Evolutionary conservation across 1,139 yeast genomes (phyloP).

Genomic region (Blastobotrys ciferrii): DNA sequence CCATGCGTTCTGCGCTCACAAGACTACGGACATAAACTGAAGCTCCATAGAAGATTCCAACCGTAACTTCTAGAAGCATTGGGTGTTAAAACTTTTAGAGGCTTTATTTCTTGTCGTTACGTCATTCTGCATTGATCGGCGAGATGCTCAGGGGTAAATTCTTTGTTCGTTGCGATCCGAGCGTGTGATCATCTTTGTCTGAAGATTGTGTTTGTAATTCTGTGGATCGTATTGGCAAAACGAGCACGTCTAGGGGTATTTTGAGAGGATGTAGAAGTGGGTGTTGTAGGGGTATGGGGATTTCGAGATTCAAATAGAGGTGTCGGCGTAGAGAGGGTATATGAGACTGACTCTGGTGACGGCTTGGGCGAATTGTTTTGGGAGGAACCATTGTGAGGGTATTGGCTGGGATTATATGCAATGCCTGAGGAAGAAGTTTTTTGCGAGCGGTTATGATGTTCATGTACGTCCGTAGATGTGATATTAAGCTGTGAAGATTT

Average conservation of each 20-base stretch:
- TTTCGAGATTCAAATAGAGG: slow-evolving; percentile 11
- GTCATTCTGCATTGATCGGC: background rate
- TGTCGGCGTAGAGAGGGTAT: slow-evolving; percentile 12
- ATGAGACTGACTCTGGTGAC: background rate
- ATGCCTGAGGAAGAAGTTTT: background rate
- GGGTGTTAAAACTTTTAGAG: too few relatives aligned
- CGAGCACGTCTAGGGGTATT: slow-evolving; percentile 6
- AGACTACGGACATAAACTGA: too few relatives aligned
- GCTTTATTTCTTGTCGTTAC: too few relatives aligned
- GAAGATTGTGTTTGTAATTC: slow-evolving; percentile 4
- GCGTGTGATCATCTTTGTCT: background rate
- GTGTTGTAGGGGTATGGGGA: background rate
- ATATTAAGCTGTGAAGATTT: slow-evolving; percentile 12
- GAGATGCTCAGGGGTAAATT: background rate
- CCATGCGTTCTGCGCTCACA: too few relatives aligned
- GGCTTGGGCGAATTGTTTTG: background rate
- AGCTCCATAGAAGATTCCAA: too few relatives aligned
- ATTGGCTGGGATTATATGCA: background rate
- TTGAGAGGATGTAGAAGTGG: background rate
- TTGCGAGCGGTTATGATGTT: background rate
- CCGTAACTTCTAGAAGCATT: too few relatives aligned
- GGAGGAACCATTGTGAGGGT: background rate
- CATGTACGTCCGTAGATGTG: background rate
- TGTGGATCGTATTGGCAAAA: slow-evolving; percentile 2
- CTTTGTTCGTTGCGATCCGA: too few relatives aligned